Base-by-base conservation (phyloP, 148 eudicot genomes). In the Rheum nobile region DNA sequence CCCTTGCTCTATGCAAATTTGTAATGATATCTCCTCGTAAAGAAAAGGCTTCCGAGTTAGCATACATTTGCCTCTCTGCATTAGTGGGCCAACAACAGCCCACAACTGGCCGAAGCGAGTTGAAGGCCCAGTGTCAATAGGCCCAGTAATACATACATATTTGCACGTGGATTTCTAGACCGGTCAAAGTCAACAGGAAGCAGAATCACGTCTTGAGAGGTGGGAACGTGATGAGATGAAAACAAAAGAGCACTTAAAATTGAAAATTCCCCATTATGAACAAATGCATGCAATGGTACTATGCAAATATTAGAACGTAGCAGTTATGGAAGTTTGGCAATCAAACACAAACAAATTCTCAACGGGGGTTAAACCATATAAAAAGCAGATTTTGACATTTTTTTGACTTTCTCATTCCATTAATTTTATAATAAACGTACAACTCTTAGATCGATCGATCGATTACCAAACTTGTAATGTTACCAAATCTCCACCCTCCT, bases 291-390 rank as follows among this genome's bases (percentile, higher is more conserved):
- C 24, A 50, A 22, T 50, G 4, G n/a, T n/a, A 50, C 57, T 21
- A 50, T 46, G 14, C 19, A 44, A 11, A n/a, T n/a, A n/a, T n/a
- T n/a, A n/a, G 48, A 50, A 28, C 67, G 69, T 63, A 63, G 69
- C 37, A 32, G 69, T 63, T 63, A 32, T 29, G 70, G 70, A 65
- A 32, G 70, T 59, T 65, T 65, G 70, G 39, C 70, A 65, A 65
- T 65, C 70, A 65, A 65, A 65, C 39, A 14, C 70, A 31, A 31
- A 12, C n/a, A 65, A 31, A 32, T 14, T 31, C 39, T 32, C 70
- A 65, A 65, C 21, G 39, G 38, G 39, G 2, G 39, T 32, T 65
- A 6, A 65, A 32, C 39, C 35, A 61, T 0, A 61, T 61, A 14
- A 24, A 29, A 61, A 61, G n/a, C 70, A 31, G 0, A 34, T 34